A percentile compares a stretch with the other conserved stretches of the same genome.
Conservation (phyloP, 805 yeast genomes). For the Komagataella pastoris region DNA sequence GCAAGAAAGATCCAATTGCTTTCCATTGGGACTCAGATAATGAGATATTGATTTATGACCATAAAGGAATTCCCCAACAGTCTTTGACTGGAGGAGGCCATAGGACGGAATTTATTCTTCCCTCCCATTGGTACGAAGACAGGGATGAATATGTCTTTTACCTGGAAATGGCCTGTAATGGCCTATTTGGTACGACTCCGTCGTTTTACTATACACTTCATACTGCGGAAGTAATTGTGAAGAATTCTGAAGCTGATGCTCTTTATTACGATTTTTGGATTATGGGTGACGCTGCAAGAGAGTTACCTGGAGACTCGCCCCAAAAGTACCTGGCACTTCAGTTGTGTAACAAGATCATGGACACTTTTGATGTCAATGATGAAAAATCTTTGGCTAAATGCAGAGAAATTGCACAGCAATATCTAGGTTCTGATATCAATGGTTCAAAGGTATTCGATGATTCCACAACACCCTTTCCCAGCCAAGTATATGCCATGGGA, state of each 20-base stretch:
- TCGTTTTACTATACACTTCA: conserved; percentile 52
- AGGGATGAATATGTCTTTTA: conserved; percentile 53
- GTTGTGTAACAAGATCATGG: conserved; percentile 72
- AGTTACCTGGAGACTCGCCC: conserved; percentile 60
- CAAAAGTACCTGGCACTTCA: conserved; percentile 77
- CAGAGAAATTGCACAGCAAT: conserved; percentile 48
- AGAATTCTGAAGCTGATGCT: conserved; percentile 69
- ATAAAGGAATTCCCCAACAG: conserved; percentile 55
- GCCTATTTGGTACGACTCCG: conserved; percentile 67
- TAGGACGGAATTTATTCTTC: conserved; percentile 61
- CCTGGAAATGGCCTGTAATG: conserved; percentile 85
- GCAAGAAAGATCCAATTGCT: conserved; percentile 29
- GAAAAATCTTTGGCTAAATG: conserved; percentile 43
- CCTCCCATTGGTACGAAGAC: conserved; percentile 34
- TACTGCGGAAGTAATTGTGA: conserved; percentile 68
- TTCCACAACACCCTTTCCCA: conserved; percentile 18
- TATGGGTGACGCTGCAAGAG: conserved; percentile 84
- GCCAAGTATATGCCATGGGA: conserved; percentile 76
- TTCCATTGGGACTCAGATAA: conserved; percentile 78
- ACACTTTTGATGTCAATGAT: conserved; percentile 65
- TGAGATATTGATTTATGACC: conserved; percentile 71
- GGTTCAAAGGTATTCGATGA: conserved; percentile 49
- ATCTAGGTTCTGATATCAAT: conserved; percentile 55
- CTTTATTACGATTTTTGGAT: conserved; percentile 76
- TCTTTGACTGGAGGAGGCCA: conserved; percentile 85